These are phyloP conservation scores for Oidiodendron maius DNA, from an alignment of 495 filamentous ascomycete genomes.

Conservation along the genomic window DNA sequence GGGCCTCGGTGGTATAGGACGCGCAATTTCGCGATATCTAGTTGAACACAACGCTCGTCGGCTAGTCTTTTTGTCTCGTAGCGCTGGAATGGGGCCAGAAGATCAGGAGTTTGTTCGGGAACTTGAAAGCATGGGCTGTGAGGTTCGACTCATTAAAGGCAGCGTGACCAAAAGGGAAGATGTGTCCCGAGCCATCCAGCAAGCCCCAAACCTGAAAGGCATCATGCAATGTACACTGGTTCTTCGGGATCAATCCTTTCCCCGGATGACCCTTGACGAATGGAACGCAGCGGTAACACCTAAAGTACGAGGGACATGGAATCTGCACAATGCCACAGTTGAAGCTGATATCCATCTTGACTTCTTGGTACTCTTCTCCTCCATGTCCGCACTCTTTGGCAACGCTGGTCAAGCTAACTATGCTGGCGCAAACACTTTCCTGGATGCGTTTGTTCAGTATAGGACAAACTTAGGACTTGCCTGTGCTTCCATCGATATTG, in stretches of 20 bases:
- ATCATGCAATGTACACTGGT: slow-evolving; percentile 14
- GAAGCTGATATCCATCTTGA: slow-evolving; percentile 35
- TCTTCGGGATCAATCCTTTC: slow-evolving; percentile 24
- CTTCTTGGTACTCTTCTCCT: slow-evolving; percentile 62
- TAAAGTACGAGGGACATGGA: slow-evolving; percentile 49
- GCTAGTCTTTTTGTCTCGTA: slow-evolving; percentile 52
- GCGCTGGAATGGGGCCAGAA: slow-evolving; percentile 21
- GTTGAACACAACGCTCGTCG: slow-evolving; percentile 47
- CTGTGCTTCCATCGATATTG: slow-evolving; percentile 42
- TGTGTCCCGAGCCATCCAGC: slow-evolving; percentile 35
- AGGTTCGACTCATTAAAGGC: slow-evolving; percentile 23
- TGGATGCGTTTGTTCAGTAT: slow-evolving; percentile 45
- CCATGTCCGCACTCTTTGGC: slow-evolving; percentile 50
- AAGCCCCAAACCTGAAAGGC: neutral
- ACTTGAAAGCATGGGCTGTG: slow-evolving; percentile 28
- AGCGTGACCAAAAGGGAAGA: slow-evolving; percentile 23
- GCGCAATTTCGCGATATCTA: slow-evolving; percentile 54
- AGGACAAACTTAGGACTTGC: slow-evolving; percentile 38
- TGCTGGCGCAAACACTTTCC: slow-evolving; percentile 56
- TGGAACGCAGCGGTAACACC: slow-evolving; percentile 42
- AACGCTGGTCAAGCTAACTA: slow-evolving; percentile 56
- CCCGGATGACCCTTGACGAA: slow-evolving; percentile 42
- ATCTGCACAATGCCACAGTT: slow-evolving; percentile 45
- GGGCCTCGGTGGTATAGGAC: slow-evolving; percentile 57
- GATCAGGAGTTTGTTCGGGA: slow-evolving; percentile 30